Percentiles rank a stretch among this genome's conserved stretches.
Conservation (phyloP, 805 yeast species). For the Candida xiaguanensis region DNA sequence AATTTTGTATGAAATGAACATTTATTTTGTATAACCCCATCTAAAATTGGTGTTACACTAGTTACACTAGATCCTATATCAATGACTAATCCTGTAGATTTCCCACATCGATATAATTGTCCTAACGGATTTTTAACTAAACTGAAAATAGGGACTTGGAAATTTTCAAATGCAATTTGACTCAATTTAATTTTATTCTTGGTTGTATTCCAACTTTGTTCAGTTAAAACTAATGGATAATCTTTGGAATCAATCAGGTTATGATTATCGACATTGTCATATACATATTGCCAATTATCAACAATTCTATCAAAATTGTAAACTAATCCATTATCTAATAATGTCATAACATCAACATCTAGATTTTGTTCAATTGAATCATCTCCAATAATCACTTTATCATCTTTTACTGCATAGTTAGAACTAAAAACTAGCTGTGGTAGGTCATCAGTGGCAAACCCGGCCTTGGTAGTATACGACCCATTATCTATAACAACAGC, state of each 20-base stretch:
- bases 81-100: slow-evolving; percentile 71
- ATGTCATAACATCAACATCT: slow-evolving; percentile 50
- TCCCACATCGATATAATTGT: slow-evolving; percentile 72
- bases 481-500: slow-evolving; percentile 72
- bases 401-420: slow-evolving; percentile 42
- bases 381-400: slow-evolving; percentile 41
- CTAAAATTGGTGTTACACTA: slow-evolving; percentile 72
- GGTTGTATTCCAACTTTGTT: slow-evolving; percentile 66
- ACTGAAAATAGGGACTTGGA: slow-evolving; percentile 74
- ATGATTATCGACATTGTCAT: slow-evolving; percentile 41
- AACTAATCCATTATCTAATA: slow-evolving; percentile 59
- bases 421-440: slow-evolving; percentile 61
- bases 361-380: slow-evolving; percentile 44
- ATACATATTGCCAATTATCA: slow-evolving; percentile 66
- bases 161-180: slow-evolving; percentile 71
- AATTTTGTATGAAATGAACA: slow-evolving; percentile 64
- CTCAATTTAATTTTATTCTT: slow-evolving; percentile 54
- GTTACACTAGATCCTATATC: slow-evolving; percentile 74
- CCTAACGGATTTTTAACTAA: slow-evolving; percentile 75
- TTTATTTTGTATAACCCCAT: slow-evolving; percentile 67
- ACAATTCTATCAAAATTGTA: slow-evolving; percentile 73
- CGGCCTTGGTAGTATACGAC: slow-evolving; percentile 61
- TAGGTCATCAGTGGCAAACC: slow-evolving; percentile 60
- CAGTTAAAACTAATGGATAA: slow-evolving; percentile 61
- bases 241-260: slow-evolving; percentile 50